Conservation (phyloP, 441 rosid genomes). For the Adansonia grandidieri region DNA sequence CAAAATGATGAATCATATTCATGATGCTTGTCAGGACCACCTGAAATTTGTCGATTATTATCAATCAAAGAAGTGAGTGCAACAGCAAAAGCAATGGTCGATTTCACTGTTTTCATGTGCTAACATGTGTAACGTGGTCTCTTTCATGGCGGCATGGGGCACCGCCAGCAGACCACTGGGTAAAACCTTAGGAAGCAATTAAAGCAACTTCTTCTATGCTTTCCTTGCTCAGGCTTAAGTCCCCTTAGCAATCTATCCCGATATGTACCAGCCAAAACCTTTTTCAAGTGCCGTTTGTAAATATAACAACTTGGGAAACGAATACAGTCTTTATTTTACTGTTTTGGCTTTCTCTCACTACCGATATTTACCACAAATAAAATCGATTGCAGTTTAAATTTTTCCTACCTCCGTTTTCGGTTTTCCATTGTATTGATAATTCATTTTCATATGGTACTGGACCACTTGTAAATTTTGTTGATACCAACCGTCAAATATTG, state of each 20-base stretch:
- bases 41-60: background rate
- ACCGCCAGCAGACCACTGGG: background rate
- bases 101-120: background rate
- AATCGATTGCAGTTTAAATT: too few species aligned
- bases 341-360: background rate
- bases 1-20: background rate
- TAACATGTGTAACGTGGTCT: background rate
- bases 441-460: constrained; percentile 14
- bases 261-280: background rate
- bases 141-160: background rate
- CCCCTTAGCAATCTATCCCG: background rate
- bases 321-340: background rate
- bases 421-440: background rate
- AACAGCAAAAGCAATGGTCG: constrained; percentile 7
- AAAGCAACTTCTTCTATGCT: background rate
- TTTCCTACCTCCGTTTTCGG: too few species aligned
- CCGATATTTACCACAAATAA: too few species aligned
- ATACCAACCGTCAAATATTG: background rate
- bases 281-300: too few species aligned
- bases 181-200: background rate
- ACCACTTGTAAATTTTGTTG: background rate
- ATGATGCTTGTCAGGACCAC: constrained; percentile 7
- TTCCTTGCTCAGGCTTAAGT: background rate
- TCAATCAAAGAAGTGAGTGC: background rate
- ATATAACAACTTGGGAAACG: background rate